phyloP scores from a whole-genome alignment of 2,329 filamentous ascomycete species.

The Pezicula radicicola region DNA sequence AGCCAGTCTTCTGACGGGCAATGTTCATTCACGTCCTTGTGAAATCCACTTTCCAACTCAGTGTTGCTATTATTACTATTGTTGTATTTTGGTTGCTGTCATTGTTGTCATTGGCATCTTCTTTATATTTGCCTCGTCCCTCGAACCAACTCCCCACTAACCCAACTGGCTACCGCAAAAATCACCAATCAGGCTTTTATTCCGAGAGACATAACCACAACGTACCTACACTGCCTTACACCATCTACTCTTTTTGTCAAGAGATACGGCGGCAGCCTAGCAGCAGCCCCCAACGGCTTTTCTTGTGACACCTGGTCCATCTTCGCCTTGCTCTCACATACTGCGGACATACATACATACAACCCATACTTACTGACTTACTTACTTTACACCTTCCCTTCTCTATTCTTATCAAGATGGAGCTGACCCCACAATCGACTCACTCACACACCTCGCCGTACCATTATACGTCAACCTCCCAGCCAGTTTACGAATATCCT shows the following conservation, averaged over 20 bases:
- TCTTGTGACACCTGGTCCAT: background rate
- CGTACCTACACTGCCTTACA: background rate
- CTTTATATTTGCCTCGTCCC: constrained; percentile 4
- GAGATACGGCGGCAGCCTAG: constrained; percentile 8
- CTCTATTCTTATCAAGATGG: constrained; percentile 20
- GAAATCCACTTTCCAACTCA: background rate
- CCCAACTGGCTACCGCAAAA: constrained; percentile 5
- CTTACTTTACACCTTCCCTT: too few species aligned
- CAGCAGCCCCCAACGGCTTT: constrained; percentile 8
- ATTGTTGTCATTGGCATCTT: too few species aligned
- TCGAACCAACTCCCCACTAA: constrained; percentile 8
- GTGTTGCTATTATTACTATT: background rate
- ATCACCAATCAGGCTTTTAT: constrained; percentile 14
- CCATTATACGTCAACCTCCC: constrained; percentile 22
- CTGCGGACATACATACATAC: background rate
- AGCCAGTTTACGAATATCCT: constrained; percentile 30
- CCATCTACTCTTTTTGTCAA: constrained; percentile 2
- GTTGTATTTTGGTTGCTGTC: too few species aligned
- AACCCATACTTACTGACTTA: background rate
- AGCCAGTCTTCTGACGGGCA: background rate
- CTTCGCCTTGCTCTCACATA: background rate
- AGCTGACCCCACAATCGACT: constrained; percentile 28
- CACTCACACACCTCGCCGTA: constrained; percentile 27
- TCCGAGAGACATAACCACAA: background rate
- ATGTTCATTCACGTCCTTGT: too few species aligned